phyloP scores from a whole-genome alignment of 176 grass and related monocot species.

The Sorghum bicolor region Sorghum_bicolor_NCBIv3 NC_012878.2:6128501-6129000 shows the following conservation, averaged over 20 bases:
- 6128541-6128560: not conserved
- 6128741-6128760: slow-evolving; percentile 93
- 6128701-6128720: slow-evolving; percentile 92
- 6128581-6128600: not conserved
- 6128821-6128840: not conserved
- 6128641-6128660: slow-evolving; percentile 81
- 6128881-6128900: slow-evolving; percentile 44
- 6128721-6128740: slow-evolving; percentile 97
- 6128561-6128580: not conserved
- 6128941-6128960: slow-evolving; percentile 39
- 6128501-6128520: not conserved
- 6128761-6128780: slow-evolving; percentile 80
- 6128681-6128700: slow-evolving; percentile 80
- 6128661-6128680: slow-evolving; percentile 98
- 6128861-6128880: slow-evolving; percentile 51
- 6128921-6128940: slow-evolving; percentile 66
- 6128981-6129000: not conserved
- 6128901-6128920: slow-evolving; percentile 75
- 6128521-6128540: not conserved
- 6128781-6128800: slow-evolving; percentile 86
- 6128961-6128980: not conserved
- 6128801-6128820: slow-evolving; percentile 35
- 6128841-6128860: slow-evolving; percentile 39
- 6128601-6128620: not conserved
- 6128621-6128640: not conserved